Percentiles rank a stretch among this genome's conserved stretches.
Conservation (phyloP, 192 early-diverging fungal genomes). For the Dissophora globulifera region DNA sequence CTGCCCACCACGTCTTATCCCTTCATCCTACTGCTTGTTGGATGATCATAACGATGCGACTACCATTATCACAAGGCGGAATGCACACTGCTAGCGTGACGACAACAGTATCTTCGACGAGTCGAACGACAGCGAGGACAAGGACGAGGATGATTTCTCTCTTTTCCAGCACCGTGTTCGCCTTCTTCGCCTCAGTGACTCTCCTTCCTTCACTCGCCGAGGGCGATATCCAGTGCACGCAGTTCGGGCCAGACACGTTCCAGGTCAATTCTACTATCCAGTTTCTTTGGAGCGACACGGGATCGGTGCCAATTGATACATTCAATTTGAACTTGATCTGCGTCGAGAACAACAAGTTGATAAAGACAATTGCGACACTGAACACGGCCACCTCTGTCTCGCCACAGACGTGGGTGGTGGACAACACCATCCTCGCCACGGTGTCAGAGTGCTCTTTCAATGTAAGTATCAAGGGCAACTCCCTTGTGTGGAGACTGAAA, state of each 20-base stretch:
- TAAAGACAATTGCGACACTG: conserved; percentile 24
- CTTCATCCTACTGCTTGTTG: too few species aligned
- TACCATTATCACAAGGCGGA: too few species aligned
- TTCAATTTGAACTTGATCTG: conserved; percentile 38
- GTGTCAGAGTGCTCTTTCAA: conserved; percentile 8
- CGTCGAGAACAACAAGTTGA: conserved; percentile 7
- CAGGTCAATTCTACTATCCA: conserved; percentile 16
- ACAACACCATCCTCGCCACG: conserved; percentile 9
- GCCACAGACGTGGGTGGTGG: conserved; percentile 24
- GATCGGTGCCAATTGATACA: conserved; percentile 4
- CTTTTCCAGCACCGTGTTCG: too few species aligned
- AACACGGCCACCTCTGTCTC: conserved; percentile 8
- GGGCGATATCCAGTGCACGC: conserved; percentile 23
- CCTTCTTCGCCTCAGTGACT: not conserved
- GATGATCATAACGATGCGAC: too few species aligned
- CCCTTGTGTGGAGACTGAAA: too few species aligned
- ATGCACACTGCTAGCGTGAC: too few species aligned
- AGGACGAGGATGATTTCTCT: too few species aligned
- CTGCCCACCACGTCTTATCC: too few species aligned
- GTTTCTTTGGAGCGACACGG: conserved; percentile 30
- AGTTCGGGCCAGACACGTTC: conserved; percentile 25
- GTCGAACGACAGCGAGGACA: too few species aligned
- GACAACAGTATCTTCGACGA: too few species aligned
- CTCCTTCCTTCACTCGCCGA: not conserved
- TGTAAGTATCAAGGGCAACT: too few species aligned